phyloP scores from a whole-genome alignment of 306 rosid genomes.

The Trichosanthes truncata region DNA sequence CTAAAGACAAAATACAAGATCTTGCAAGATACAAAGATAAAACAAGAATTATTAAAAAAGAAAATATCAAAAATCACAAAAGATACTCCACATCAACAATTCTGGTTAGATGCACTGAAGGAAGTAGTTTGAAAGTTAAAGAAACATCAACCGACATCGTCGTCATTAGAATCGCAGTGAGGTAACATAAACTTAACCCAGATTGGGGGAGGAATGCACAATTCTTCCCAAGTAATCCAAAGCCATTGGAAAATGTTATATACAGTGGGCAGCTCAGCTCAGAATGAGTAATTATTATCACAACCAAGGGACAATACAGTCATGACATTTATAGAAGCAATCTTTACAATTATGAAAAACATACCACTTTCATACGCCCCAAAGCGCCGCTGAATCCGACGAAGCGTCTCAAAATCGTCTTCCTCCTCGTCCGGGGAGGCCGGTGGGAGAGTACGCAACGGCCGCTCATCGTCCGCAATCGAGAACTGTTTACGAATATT shows the following conservation, averaged over 20 bases:
- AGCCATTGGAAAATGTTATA: background rate
- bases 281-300: background rate
- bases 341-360: background rate
- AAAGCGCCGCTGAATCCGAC: constrained; percentile 50
- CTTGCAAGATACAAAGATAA: background rate
- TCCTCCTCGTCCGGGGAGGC: constrained; percentile 38
- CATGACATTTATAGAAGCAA: background rate
- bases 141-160: background rate
- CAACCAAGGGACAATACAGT: background rate
- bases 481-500: constrained; percentile 41
- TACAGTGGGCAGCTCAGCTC: background rate
- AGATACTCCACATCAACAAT: background rate
- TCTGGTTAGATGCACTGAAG: background rate
- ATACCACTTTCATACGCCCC: constrained; percentile 38
- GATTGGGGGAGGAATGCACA: background rate
- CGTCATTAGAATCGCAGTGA: background rate
- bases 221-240: background rate
- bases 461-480: constrained; percentile 12
- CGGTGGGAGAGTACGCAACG: constrained; percentile 28
- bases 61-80: background rate
- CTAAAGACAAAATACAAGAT: background rate
- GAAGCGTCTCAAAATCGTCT: constrained; percentile 56
- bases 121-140: background rate
- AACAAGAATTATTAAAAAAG: background rate
- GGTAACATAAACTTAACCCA: background rate